Conservation (phyloP, 2,329 filamentous ascomycete species). For the Tetracladium maxilliforme region DNA sequence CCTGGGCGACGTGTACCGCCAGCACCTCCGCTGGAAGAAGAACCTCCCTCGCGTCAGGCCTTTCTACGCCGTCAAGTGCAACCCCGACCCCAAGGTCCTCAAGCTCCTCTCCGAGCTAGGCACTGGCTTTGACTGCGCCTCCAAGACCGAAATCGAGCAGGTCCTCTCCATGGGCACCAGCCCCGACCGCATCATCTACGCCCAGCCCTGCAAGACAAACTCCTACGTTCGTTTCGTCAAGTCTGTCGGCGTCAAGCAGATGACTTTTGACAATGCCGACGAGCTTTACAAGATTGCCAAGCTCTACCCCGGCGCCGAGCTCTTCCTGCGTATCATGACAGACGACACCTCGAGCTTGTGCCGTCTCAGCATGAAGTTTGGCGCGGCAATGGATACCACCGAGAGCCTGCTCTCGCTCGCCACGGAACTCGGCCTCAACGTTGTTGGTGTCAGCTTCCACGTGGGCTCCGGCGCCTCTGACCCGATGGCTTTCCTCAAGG, state of each 20-base stretch:
- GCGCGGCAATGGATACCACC: slow-evolving; percentile 74
- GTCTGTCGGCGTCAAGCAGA: slow-evolving; percentile 76
- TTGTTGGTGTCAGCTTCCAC: slow-evolving; percentile 95
- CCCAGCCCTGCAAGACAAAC: slow-evolving; percentile 98
- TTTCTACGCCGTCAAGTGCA: slow-evolving; percentile 99
- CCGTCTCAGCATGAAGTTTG: slow-evolving; percentile 94
- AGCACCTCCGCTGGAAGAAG: slow-evolving; percentile 96
- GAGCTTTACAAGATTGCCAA: slow-evolving; percentile 97
- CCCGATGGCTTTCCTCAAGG: slow-evolving; percentile 79
- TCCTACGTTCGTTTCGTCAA: slow-evolving; percentile 90
- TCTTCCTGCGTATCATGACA: slow-evolving; percentile 88
- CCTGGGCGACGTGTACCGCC: slow-evolving; percentile 95
- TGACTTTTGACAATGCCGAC: slow-evolving; percentile 98
- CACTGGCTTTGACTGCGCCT: slow-evolving; percentile 95
- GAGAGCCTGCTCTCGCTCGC: slow-evolving; percentile 66
- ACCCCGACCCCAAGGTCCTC: slow-evolving; percentile 82
- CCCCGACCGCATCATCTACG: slow-evolving; percentile 91
- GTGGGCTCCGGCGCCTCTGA: slow-evolving; percentile 94
- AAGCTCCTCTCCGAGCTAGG: slow-evolving; percentile 77
- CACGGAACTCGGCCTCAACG: slow-evolving; percentile 69
- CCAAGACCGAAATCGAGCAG: slow-evolving; percentile 92
- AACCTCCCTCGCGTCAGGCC: slow-evolving; percentile 86
- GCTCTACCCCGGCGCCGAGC: slow-evolving; percentile 75
- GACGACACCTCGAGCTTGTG: slow-evolving; percentile 92
- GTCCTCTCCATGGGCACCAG: slow-evolving; percentile 72